Evolutionary conservation across 352 stramenopile genomes (phyloP).

Genomic region (Globisporangium cystogenes): DNA sequence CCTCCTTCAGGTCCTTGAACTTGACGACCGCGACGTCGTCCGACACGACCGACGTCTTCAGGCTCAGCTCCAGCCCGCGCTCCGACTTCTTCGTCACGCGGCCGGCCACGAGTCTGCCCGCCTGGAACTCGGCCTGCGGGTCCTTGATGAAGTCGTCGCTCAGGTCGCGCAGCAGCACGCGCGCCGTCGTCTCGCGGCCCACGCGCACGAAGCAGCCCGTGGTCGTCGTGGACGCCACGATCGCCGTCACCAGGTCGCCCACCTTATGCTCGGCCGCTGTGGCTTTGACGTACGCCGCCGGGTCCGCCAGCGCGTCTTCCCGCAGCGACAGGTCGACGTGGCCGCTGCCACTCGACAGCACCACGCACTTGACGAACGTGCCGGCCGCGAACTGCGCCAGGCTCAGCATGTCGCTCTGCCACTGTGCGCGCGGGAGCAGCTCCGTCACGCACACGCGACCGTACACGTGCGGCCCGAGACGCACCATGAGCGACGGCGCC

Average conservation of each 20-base stretch:
- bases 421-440: conserved; percentile 43
- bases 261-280: conserved; percentile 30
- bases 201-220: conserved; percentile 94
- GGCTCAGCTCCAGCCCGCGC: conserved; percentile 87
- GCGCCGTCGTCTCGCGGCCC: conserved; percentile 78
- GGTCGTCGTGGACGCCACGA: conserved; percentile 89
- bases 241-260: conserved; percentile 86
- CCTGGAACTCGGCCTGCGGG: conserved; percentile 83
- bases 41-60: conserved; percentile 93
- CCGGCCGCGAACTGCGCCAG: conserved; percentile 58
- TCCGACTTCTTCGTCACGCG: conserved; percentile 89
- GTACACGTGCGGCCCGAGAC: conserved; percentile 67
- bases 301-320: conserved; percentile 43
- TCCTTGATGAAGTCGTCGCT: conserved; percentile 94
- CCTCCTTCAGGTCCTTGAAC: conserved; percentile 88
- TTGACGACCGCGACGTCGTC: conserved; percentile 79
- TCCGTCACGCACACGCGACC: conserved; percentile 83
- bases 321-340: conserved; percentile 80
- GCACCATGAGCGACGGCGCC: conserved; percentile 81
- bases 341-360: conserved; percentile 40
- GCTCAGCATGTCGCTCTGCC: conserved; percentile 67
- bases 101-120: conserved; percentile 92
- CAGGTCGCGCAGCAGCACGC: conserved; percentile 94
- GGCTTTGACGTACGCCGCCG: conserved; percentile 49
- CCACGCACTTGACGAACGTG: conserved; percentile 67